These are phyloP conservation scores for Fusarium oligoseptatum DNA, from an alignment of 2,329 filamentous ascomycete genomes.

Conservation along the genomic window DNA sequence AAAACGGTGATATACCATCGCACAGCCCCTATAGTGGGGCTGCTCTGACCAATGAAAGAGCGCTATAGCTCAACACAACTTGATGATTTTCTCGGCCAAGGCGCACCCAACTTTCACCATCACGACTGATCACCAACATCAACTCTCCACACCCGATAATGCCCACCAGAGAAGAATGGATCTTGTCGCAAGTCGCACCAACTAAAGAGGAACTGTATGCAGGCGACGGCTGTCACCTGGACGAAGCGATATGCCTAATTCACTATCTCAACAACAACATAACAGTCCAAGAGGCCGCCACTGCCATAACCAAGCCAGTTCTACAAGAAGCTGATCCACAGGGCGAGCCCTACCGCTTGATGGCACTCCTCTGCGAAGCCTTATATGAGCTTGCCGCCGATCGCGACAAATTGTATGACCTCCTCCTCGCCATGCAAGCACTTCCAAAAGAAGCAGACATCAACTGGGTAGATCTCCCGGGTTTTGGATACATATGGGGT, in stretches of 20 bases:
- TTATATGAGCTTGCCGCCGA: not conserved
- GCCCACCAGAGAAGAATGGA: not conserved
- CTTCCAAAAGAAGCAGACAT: not conserved
- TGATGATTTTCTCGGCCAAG: not conserved
- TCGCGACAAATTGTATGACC: not conserved
- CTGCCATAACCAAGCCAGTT: not conserved
- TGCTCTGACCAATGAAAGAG: no score
- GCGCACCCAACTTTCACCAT: not conserved
- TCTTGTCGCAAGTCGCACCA: not conserved
- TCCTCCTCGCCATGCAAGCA: not conserved
- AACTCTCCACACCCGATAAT: not conserved
- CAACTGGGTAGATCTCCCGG: not conserved
- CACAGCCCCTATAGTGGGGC: no score
- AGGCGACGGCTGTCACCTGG: not conserved
- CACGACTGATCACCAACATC: not conserved
- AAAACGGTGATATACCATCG: no score
- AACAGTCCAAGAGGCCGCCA: not conserved
- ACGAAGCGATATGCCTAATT: constrained; percentile 5
- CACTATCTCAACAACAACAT: constrained; percentile 14
- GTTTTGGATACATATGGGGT: not conserved
- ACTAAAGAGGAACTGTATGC: not conserved
- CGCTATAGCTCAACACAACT: not conserved
- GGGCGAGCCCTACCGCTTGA: not conserved
- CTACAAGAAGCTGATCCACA: not conserved
- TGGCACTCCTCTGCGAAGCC: not conserved